A percentile compares a stretch with the other conserved stretches of the same genome.
phyloP scores from a whole-genome alignment of 768 basidiomycete species.

The Russula sp. region DNA sequence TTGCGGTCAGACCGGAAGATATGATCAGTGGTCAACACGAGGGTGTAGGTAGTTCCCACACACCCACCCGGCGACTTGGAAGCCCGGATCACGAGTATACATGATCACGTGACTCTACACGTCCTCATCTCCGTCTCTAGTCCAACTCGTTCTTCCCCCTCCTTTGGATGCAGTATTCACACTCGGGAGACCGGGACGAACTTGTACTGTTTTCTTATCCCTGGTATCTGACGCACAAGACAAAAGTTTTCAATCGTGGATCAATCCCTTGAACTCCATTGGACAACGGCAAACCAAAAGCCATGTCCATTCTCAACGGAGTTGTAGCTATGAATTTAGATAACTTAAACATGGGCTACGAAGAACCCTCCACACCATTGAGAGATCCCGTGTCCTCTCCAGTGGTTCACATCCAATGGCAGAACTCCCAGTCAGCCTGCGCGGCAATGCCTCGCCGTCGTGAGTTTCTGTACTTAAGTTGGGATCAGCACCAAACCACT shows the following conservation, averaged over 20 bases:
- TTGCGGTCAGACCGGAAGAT: no score
- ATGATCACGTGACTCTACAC: not conserved
- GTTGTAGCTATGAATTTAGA: constrained; percentile 9
- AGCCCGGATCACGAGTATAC: no score
- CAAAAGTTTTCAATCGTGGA: not conserved
- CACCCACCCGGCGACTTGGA: no score
- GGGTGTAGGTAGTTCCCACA: no score
- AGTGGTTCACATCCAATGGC: constrained; percentile 12
- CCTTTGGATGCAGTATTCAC: not conserved
- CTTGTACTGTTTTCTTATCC: no score
- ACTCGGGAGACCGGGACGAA: not conserved
- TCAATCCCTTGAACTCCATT: not conserved
- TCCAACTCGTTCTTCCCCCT: not conserved
- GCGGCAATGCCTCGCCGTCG: constrained; percentile 12
- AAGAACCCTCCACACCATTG: constrained; percentile 8
- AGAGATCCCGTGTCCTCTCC: constrained; percentile 9
- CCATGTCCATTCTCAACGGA: constrained; percentile 14
- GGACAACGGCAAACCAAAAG: not conserved
- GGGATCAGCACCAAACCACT: constrained; percentile 13
- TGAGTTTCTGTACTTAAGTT: not conserved
- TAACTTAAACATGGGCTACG: not conserved
- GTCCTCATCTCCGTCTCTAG: not conserved
- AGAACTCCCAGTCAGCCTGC: constrained; percentile 18
- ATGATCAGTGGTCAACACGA: no score
- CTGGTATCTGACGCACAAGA: not conserved